Percentiles rank a stretch among this genome's conserved stretches.
phyloP scores from a whole-genome alignment of 768 basidiomycete genomes.

The Strobilomyces echinocephalus region DNA sequence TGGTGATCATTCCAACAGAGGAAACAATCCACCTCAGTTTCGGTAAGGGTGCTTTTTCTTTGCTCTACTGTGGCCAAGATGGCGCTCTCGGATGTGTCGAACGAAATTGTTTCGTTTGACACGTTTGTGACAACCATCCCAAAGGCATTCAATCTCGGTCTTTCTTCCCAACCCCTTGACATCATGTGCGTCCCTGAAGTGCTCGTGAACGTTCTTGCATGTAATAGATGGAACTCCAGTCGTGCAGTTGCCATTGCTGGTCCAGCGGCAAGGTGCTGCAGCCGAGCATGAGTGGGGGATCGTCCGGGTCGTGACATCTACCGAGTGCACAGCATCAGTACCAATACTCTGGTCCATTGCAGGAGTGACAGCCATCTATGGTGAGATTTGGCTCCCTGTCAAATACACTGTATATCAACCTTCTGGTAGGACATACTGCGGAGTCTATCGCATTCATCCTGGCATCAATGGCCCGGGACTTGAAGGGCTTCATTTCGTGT shows the following conservation, averaged over 20 bases:
- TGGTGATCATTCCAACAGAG: too few species aligned
- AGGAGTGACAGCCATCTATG: neutral
- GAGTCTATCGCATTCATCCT: neutral
- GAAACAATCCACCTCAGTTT: too few species aligned
- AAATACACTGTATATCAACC: neutral
- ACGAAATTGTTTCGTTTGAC: neutral
- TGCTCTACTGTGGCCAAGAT: neutral
- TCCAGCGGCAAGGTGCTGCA: neutral
- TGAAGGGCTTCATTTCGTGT: neutral
- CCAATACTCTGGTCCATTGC: neutral
- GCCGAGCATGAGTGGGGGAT: neutral
- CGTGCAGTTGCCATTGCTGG: neutral
- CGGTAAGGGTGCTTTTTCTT: too few species aligned
- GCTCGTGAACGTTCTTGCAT: neutral
- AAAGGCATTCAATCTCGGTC: neutral
- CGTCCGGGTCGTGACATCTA: neutral
- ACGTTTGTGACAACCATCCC: neutral
- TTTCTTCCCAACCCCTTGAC: neutral
- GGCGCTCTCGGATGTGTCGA: constrained; percentile 5
- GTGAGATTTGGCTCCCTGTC: neutral
- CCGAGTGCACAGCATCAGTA: neutral
- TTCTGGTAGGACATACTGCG: neutral
- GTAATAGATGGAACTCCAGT: neutral
- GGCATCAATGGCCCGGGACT: neutral
- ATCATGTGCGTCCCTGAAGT: neutral